Evolutionary conservation across 306 rosid species (phyloP).

Genomic region (Quercus variabilis): DNA sequence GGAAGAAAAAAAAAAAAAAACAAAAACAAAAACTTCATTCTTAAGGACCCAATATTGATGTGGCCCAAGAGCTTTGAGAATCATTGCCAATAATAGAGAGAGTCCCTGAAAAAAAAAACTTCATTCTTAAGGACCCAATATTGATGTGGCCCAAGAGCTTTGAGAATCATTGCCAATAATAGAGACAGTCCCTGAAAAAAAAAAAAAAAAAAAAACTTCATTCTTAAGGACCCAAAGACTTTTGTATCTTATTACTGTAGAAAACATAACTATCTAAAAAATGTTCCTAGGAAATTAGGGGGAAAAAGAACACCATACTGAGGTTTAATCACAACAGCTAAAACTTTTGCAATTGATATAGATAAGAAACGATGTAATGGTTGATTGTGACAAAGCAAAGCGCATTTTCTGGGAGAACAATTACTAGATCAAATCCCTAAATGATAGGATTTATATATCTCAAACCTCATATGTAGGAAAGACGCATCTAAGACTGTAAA

Average conservation of each 20-base stretch:
- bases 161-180: not conserved
- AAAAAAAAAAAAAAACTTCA: conserved; percentile 13
- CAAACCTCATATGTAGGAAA: not conserved
- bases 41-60: no score
- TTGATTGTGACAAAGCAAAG: not conserved
- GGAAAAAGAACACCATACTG: not conserved
- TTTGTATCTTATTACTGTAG: not conserved
- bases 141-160: no score
- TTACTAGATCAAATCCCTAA: not conserved
- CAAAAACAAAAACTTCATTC: no score
- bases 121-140: conserved; percentile 2
- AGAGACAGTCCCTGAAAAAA: conserved; percentile 56
- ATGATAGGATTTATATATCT: not conserved
- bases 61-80: no score
- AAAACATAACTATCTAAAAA: not conserved
- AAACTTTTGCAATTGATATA: not conserved
- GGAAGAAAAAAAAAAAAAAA: no score
- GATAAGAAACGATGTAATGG: not conserved
- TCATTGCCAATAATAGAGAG: conserved; percentile 30
- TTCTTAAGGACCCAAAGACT: not conserved
- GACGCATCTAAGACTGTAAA: not conserved
- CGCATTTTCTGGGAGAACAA: not conserved
- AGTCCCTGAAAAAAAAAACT: conserved; percentile 45
- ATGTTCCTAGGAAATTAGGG: not conserved
- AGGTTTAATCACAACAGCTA: not conserved